Evolutionary conservation across 2,329 filamentous ascomycete genomes (phyloP).

Genomic region (Penicillium italicum): DNA sequence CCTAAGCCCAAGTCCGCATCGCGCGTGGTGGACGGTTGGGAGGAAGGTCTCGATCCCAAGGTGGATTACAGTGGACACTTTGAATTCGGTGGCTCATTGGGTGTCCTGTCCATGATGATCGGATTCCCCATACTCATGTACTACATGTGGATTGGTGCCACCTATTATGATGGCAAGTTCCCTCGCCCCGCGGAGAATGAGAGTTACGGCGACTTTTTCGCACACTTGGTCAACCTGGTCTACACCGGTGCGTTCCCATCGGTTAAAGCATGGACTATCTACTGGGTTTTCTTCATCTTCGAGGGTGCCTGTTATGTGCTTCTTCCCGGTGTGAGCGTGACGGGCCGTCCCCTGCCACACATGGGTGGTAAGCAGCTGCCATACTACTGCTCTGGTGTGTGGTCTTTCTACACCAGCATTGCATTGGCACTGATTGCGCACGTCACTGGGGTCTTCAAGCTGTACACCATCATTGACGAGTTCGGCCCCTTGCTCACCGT

Average conservation of each 20-base stretch:
- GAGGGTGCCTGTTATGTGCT: conserved; percentile 79
- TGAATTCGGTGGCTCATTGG: conserved; percentile 87
- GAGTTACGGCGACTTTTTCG: conserved; percentile 66
- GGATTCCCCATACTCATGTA: conserved; percentile 94
- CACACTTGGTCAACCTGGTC: conserved; percentile 66
- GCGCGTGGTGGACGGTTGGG: conserved; percentile 42
- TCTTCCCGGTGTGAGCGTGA: conserved; percentile 80
- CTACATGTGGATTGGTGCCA: conserved; percentile 98
- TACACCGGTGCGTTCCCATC: conserved; percentile 84
- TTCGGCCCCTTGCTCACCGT: conserved; percentile 92
- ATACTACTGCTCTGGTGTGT: conserved; percentile 92
- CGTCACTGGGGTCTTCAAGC: conserved; percentile 75
- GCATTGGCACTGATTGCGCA: conserved; percentile 68
- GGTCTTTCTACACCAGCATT: conserved; percentile 84
- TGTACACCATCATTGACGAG: conserved; percentile 91
- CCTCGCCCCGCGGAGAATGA: conserved; percentile 65
- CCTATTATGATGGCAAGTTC: conserved; percentile 82
- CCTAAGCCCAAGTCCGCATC: conserved; percentile 21
- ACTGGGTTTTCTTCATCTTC: conserved; percentile 88
- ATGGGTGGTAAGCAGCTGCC: conserved; percentile 77
- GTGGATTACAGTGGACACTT: conserved; percentile 51
- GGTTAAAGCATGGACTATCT: conserved; percentile 80
- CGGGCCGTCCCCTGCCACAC: conserved; percentile 83
- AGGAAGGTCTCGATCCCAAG: conserved; percentile 41
- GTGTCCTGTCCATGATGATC: conserved; percentile 80